phyloP scores from a whole-genome alignment of 345 rosid species.

The Dipteronia dyeriana region DNA sequence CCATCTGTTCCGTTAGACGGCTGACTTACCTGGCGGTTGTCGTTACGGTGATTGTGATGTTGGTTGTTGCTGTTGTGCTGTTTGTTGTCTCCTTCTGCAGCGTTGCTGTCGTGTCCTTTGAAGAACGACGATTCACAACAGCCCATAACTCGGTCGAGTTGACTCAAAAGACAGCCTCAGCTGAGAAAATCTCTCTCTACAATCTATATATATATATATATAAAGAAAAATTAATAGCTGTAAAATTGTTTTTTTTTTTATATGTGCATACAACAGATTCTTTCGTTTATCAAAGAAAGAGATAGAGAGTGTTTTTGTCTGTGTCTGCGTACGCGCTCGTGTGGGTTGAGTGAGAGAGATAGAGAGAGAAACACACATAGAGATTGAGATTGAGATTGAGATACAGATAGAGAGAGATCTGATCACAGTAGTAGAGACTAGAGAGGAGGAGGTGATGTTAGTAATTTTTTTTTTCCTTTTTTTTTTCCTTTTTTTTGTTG shows the following conservation, averaged over 20 bases:
- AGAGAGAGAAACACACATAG: neutral
- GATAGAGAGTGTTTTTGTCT: neutral
- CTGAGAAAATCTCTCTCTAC: neutral
- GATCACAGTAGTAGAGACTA: conserved; percentile 5
- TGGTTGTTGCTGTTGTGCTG: conserved; percentile 12
- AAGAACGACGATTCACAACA: conserved; percentile 56
- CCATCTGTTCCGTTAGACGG: conserved; percentile 31
- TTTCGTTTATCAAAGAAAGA: neutral
- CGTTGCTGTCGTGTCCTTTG: conserved; percentile 22
- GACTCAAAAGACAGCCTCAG: conserved; percentile 18
- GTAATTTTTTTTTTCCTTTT: conserved; percentile 11
- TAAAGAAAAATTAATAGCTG: neutral
- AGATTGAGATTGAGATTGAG: conserved; percentile 11
- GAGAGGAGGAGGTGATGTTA: conserved; percentile 17
- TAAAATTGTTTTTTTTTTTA: neutral
- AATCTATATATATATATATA: neutral
- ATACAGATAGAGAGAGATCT: conserved; percentile 20
- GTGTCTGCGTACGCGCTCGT: conserved; percentile 15
- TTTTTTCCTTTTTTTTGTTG: neutral
- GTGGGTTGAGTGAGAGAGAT: conserved; percentile 15
- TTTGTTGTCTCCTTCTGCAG: conserved; percentile 17
- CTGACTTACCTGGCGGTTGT: conserved; percentile 20
- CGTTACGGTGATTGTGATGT: conserved; percentile 19
- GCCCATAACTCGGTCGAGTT: conserved; percentile 58
- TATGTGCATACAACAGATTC: neutral